Conservation (phyloP, 192 early-diverging fungal species). For the Linnemannia elongata region DNA sequence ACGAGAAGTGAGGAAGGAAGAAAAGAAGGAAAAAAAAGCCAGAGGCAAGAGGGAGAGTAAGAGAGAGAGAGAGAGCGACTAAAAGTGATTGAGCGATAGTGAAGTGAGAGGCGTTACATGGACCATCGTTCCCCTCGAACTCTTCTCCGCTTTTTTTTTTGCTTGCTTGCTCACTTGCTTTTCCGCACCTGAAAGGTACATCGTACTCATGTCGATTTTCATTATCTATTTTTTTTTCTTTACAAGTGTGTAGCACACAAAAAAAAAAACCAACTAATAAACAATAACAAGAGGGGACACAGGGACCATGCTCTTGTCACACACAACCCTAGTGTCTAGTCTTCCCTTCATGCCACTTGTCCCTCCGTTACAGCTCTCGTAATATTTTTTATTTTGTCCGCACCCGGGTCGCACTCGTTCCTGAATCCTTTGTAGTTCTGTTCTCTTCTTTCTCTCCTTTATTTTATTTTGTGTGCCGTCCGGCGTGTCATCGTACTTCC, state of each 20-base stretch:
- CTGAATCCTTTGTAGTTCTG: background rate
- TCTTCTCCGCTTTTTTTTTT: background rate
- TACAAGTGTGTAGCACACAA: background rate
- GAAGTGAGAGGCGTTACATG: background rate
- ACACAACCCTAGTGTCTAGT: background rate
- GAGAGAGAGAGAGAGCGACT: background rate
- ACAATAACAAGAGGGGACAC: background rate
- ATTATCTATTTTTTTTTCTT: background rate
- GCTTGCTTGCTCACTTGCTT: background rate
- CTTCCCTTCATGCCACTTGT: background rate
- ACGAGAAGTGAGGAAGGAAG: no score
- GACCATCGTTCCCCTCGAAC: conserved; percentile 2
- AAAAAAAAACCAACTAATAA: background rate
- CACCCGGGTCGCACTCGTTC: background rate
- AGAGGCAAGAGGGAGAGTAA: background rate
- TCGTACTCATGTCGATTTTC: background rate
- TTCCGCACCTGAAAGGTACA: background rate
- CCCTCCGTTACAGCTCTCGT: background rate
- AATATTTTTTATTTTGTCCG: background rate
- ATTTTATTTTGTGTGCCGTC: background rate
- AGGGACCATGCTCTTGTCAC: background rate
- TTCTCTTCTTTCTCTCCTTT: background rate
- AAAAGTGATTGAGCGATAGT: background rate
- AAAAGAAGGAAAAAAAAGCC: background rate
- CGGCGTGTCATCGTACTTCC: background rate